Evolutionary conservation across 495 filamentous ascomycete genomes (phyloP), one percentile per base, ranked within the genome.

Genomic region (Aspergillus campestris): DNA sequence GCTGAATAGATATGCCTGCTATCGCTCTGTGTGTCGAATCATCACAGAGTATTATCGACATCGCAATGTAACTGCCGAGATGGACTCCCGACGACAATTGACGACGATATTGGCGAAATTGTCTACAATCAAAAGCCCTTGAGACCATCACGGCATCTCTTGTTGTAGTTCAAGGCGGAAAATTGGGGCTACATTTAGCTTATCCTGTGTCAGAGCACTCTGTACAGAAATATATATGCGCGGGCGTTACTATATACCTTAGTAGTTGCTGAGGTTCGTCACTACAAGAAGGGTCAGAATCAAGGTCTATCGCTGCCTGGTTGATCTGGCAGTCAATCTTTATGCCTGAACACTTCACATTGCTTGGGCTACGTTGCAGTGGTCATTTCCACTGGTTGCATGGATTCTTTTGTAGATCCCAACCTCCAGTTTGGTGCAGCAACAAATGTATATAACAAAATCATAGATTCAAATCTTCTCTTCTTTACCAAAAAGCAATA

Each of bases 11-110:
- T 72, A 72, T 50, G 50, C 66, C 7, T 71, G 67, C 45, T 72
- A 71, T 37, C 66, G 66, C 31, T 49, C 60, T 13, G 57, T 72
- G 6, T 60, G 63, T 31, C 53, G 51, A 24, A 61, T 72, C 46
- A 64, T 64, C 0, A 48, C 64, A 29, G 67, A 70, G 38, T 72
- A 71, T 44, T 71, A 71, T 47, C 67, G 66, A 37, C 55, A 58
- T 33, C 53, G 58, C 34, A 59, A 67, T 8, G 67, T 68, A 37
- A 44, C 49, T 5, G 58, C 48, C 24, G 69, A 72, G 38, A 67
- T 67, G 41, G 50, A 65, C 34, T 61, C 65, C 2, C 62, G 69
- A 29, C 56, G 69, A 43, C 60, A 48, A 50, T 50, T 72, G 44
- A 67, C 59, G 8, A 49, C 48, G 12, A 51, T 52, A 2, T 49